Base-by-base conservation (phyloP, 768 basidiomycete genomes). In the Rhizopogon rudus region DNA sequence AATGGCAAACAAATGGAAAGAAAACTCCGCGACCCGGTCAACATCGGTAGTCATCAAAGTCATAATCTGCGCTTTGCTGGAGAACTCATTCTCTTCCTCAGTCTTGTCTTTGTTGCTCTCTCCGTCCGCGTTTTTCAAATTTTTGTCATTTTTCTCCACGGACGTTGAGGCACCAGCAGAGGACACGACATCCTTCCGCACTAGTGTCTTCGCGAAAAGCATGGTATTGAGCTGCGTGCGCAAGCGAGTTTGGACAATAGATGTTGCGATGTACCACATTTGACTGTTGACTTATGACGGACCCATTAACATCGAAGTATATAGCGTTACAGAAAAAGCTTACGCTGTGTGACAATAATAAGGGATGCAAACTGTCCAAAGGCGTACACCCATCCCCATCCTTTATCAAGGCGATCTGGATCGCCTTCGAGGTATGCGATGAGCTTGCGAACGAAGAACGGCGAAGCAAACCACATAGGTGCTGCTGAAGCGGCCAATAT, bases 11-110 rank as follows among this genome's bases (percentile, higher is more conserved):
- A 87, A 60, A 65, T 92, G 87, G 83, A 84, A 89, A 1, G 84
- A 73, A 63, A 95, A 91, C 49, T 95, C 91, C 67, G 87, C 84
- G 58, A 95, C 86, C 53, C 93, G 81, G 67, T 95, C 92, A 29
- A 94, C 91, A 61, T 97, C 93, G 4, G 92, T 93, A 5, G 93
- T 95, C 90, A 96, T 94, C 29, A 96, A 80, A 3, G 91, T 95
- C 93, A 96, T 94, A 62, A 97, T 85, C 72, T 96, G 82, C 6
- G 82, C 81, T 64, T 86, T 85, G 65, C 79, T 83, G 7, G 82
- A 82, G 60, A 85, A 83, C 45, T 83, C 81, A 25, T 81, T 78
- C 54, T 84, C 82, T 40, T 72, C 58, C 56, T 65, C 63, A 52
- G 46, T 42, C 35, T 53, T 57, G 3, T 54, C 64, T 55, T 61